A percentile compares a stretch with the other conserved stretches of the same genome.
These are phyloP conservation scores for Actinomucor elegans DNA, from an alignment of 371 early-diverging fungal species.

Conservation along the genomic window DNA sequence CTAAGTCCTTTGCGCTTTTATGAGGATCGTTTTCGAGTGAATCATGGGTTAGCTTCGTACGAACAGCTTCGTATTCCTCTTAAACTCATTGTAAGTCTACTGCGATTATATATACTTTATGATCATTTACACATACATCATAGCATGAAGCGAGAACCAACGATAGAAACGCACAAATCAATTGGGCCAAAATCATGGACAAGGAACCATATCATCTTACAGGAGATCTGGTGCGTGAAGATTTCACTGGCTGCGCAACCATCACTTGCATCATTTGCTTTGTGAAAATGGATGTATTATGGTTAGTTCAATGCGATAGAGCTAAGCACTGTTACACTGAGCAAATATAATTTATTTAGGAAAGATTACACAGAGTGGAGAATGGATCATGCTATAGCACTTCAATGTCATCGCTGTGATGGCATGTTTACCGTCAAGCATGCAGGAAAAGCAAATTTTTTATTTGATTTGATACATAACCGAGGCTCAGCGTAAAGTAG, in stretches of 20 bases:
- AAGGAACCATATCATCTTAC: not conserved
- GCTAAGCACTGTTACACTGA: not conserved
- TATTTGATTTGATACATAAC: too few relatives aligned
- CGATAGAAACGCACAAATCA: too few relatives aligned
- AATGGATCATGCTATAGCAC: conserved; percentile 1
- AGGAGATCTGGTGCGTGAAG: not conserved
- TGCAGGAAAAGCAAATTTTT: conserved; percentile 6
- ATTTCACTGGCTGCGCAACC: not conserved
- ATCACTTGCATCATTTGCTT: conserved; percentile 1
- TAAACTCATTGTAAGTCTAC: conserved; percentile 1
- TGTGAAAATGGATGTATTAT: not conserved
- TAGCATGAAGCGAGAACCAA: too few relatives aligned
- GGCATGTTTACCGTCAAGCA: conserved; percentile 9
- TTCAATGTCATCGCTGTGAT: conserved; percentile 5
- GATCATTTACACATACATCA: too few relatives aligned
- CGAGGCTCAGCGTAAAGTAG: too few relatives aligned
- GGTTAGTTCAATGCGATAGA: not conserved
- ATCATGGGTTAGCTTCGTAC: not conserved
- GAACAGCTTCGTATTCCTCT: not conserved
- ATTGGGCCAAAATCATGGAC: not conserved
- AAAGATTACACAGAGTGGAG: conserved; percentile 12
- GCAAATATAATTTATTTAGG: too few relatives aligned
- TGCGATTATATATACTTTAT: not conserved
- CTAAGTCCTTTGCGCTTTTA: conserved; percentile 18
- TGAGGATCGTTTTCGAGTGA: conserved; percentile 7